Evolutionary conservation across 768 basidiomycete genomes (phyloP).

Genomic region (Suillus subaureus): DNA sequence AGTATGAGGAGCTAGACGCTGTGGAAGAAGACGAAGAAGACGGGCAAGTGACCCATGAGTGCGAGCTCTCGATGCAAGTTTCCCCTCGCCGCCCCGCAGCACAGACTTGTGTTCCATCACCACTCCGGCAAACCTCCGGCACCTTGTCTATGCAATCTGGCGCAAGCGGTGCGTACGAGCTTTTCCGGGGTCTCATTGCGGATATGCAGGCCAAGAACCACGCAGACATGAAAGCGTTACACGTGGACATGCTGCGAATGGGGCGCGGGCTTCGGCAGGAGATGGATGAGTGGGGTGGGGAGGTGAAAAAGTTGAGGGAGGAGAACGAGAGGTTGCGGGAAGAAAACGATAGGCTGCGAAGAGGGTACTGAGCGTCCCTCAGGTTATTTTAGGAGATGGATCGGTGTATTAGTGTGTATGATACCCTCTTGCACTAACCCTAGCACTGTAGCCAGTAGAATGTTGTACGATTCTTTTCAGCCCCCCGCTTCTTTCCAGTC

Average conservation of each 20-base stretch:
- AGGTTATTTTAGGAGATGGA: neutral
- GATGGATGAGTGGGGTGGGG: constrained; percentile 64
- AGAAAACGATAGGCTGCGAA: constrained; percentile 64
- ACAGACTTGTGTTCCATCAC: constrained; percentile 42
- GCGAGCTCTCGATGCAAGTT: constrained; percentile 54
- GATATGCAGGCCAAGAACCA: constrained; percentile 72
- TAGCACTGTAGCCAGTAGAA: neutral
- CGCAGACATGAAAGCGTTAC: constrained; percentile 73
- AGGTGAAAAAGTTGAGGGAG: constrained; percentile 47
- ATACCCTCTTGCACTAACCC: neutral
- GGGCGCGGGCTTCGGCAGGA: constrained; percentile 59
- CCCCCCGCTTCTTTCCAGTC: neutral
- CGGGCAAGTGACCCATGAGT: constrained; percentile 26
- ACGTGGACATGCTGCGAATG: constrained; percentile 73
- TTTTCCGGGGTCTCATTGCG: constrained; percentile 70
- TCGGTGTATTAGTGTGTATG: neutral
- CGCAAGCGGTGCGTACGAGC: constrained; percentile 44
- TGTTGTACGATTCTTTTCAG: neutral
- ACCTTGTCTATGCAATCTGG: constrained; percentile 32
- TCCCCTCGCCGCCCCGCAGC: constrained; percentile 52
- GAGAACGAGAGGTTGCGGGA: constrained; percentile 59
- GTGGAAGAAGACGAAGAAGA: constrained; percentile 8
- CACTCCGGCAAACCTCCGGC: constrained; percentile 32
- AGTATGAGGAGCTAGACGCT: constrained; percentile 4
- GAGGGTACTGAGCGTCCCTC: constrained; percentile 34